Evolutionary conservation across 257 asterid genomes (phyloP).

Genomic region (Ocimum tenuiflorum): DNA sequence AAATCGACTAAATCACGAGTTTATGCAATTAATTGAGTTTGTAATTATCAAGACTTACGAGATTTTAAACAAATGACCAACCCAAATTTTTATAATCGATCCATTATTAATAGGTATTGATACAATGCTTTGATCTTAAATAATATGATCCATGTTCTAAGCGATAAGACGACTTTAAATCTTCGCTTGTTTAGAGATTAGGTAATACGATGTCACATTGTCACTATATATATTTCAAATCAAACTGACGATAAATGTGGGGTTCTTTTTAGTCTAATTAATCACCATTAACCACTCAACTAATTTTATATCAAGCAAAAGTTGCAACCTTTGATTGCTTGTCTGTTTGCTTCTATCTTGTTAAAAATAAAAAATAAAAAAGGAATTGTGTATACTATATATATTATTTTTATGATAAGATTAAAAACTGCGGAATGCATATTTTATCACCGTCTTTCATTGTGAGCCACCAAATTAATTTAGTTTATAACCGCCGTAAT

Average conservation of each 20-base stretch:
- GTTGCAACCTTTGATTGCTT: background rate
- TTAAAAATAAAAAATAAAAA: background rate
- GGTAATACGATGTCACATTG: conserved; percentile 4
- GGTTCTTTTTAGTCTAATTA: background rate
- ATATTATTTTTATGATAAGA: conserved; percentile 18
- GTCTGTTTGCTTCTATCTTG: conserved; percentile 11
- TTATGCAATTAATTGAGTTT: too few species aligned
- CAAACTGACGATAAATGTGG: background rate
- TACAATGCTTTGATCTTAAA: background rate
- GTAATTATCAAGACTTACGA: too few species aligned
- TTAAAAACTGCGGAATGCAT: conserved; percentile 24
- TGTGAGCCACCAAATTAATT: conserved; percentile 34
- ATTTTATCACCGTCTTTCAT: conserved; percentile 27
- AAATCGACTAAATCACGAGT: too few species aligned
- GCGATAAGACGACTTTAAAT: background rate
- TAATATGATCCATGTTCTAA: background rate
- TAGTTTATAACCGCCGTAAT: conserved; percentile 16
- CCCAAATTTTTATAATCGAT: background rate
- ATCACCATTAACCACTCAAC: conserved; percentile 9
- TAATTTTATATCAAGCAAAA: background rate
- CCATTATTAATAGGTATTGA: background rate
- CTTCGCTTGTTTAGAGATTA: background rate
- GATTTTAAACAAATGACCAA: background rate
- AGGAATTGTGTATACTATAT: background rate
- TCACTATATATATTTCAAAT: background rate